Base-by-base conservation (phyloP, 768 basidiomycete species). In the Pulveroboletus sp. region DNA sequence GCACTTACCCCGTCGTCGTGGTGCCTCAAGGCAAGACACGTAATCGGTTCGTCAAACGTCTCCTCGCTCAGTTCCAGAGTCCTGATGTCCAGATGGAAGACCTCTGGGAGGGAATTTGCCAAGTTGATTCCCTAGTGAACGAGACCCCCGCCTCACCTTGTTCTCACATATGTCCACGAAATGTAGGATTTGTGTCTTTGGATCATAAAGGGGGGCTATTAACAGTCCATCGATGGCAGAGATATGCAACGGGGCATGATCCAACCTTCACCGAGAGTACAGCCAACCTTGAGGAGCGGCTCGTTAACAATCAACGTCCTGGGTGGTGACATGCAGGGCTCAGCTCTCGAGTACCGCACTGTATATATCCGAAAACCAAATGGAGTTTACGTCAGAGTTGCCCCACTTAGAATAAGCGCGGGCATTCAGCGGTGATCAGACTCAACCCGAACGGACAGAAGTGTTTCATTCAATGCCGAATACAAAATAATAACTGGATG, bases 211-310 rank as follows among this genome's bases (percentile, higher is more conserved):
- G 6, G 85, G 85, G 28, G 80, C 82, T 86, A 57, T 38, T 42
- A 38, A 40, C 11, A 14, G 33, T 24, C 30, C 27, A 36, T 54
- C 38, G 50, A 43, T 28, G 24, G 17, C 1, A 26, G 11, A 18
- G 30, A 35, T 26, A 35, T 15, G 18, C 15, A 17, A 31, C 31
- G 18, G 21, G 10, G 30, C 33, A 52, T 18, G 24, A 43, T 35
- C 62, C 36, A 54, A 82, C 83, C 82, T 80, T 86, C 81, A 46
- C 83, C 83, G 24, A 86, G 68, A 12, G 69, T 75, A 54, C 82
- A 84, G 12, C 76, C 77, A 27, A 76, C 66, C 57, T 72, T 66
- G 49, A 83, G 68, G 61, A 82, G 71, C 17, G 83, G 80, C 14
- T 63, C 57, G 6, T 58, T 49, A 28, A 67, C 51, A 32, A 17